Percentiles rank a stretch among this genome's conserved stretches.
These are phyloP conservation scores for Crithidia fasciculata DNA, from an alignment of 208 protist genomes.

Conservation along the genomic window DNA sequence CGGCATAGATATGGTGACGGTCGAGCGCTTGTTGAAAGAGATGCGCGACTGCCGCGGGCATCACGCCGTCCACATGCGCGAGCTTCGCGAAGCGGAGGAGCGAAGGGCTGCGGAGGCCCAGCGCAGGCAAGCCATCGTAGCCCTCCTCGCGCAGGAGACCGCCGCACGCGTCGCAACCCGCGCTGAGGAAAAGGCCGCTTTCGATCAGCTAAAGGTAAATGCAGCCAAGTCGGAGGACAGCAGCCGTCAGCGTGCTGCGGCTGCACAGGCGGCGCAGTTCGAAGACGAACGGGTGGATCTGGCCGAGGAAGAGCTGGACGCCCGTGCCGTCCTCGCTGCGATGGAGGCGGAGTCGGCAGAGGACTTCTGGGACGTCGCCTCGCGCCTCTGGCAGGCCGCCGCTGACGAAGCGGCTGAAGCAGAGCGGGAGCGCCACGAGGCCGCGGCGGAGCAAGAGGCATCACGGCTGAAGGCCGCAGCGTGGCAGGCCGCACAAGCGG, in stretches of 20 bases:
- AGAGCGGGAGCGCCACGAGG: conserved; percentile 12
- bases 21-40: conserved; percentile 21
- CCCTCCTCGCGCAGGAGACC: conserved; percentile 23
- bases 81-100: background rate
- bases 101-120: conserved; percentile 8
- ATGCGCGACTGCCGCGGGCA: conserved; percentile 10
- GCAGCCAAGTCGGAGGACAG: background rate
- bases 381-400: conserved; percentile 18
- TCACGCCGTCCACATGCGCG: conserved; percentile 6
- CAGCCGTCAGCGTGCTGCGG: background rate
- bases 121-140: background rate
- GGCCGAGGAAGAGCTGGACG: conserved; percentile 19
- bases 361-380: conserved; percentile 20
- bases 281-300: conserved; percentile 14
- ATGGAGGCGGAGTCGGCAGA: conserved; percentile 14
- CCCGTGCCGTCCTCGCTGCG: conserved; percentile 2
- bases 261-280: conserved; percentile 2
- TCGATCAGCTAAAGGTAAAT: conserved; percentile 3
- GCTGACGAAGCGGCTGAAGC: conserved; percentile 3
- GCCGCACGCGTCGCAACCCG: background rate
- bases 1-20: conserved; percentile 8
- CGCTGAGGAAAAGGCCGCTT: conserved; percentile 4
- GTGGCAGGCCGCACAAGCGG: conserved; percentile 8
- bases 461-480: conserved; percentile 4
- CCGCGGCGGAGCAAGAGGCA: conserved; percentile 4